Evolutionary conservation across 2,329 filamentous ascomycete genomes (phyloP).

Genomic region (Colletotrichum navitas): DNA sequence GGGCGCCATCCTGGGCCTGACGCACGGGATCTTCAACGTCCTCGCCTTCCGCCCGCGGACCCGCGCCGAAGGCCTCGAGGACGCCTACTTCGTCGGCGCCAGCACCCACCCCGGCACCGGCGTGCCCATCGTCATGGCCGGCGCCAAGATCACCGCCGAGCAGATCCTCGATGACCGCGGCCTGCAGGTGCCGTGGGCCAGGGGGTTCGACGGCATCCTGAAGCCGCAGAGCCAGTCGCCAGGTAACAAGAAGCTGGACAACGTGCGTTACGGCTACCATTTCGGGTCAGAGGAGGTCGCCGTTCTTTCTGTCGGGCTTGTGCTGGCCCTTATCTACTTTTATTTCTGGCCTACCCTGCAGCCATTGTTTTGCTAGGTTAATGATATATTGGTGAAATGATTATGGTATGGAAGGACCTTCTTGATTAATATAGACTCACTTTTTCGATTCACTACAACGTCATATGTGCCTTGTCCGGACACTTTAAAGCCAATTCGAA

Average conservation of each 20-base stretch:
- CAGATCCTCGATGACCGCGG: constrained; percentile 56
- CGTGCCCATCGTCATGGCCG: constrained; percentile 79
- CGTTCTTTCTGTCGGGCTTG: constrained; percentile 8
- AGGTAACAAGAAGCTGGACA: constrained; percentile 28
- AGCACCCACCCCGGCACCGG: constrained; percentile 82
- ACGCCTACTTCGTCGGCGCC: constrained; percentile 79
- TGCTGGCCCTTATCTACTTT: constrained; percentile 13
- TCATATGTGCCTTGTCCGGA: not conserved
- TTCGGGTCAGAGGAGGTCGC: constrained; percentile 43
- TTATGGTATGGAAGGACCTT: not conserved
- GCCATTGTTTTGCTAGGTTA: constrained; percentile 3
- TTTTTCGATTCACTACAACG: not conserved
- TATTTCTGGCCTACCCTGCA: constrained; percentile 16
- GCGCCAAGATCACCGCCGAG: constrained; percentile 69
- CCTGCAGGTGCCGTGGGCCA: constrained; percentile 49
- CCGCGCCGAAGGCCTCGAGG: constrained; percentile 60
- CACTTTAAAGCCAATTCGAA: not conserved
- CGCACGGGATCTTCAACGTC: constrained; percentile 81
- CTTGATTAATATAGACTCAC: not conserved
- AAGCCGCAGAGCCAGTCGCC: constrained; percentile 27
- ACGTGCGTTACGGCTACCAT: constrained; percentile 34
- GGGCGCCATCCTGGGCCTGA: constrained; percentile 79
- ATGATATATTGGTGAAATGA: not conserved
- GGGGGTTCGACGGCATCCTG: constrained; percentile 29
- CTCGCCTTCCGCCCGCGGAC: constrained; percentile 75